A percentile compares a stretch with the other conserved stretches of the same genome.
Conservation (phyloP, 352 stramenopile species). For the Globisporangium rhizosaccharum region DNA sequence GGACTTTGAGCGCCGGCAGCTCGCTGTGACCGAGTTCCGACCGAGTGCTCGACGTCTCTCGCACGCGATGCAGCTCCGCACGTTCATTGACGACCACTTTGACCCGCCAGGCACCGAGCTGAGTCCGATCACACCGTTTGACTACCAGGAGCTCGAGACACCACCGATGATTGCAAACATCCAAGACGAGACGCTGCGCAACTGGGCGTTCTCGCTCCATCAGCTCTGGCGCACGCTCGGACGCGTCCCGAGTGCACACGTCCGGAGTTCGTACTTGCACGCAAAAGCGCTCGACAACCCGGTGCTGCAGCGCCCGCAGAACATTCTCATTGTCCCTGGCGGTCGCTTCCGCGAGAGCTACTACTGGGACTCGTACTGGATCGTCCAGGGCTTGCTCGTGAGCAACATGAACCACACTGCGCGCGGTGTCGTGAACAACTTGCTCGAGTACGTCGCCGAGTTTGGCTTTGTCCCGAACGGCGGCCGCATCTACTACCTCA, state of each 20-base stretch:
- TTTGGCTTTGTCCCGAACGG: conserved; percentile 90
- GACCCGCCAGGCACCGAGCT: conserved; percentile 73
- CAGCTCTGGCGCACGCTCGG: conserved; percentile 71
- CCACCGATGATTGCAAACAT: conserved; percentile 57
- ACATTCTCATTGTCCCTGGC: conserved; percentile 83
- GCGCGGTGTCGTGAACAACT: conserved; percentile 74
- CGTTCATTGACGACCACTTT: conserved; percentile 82
- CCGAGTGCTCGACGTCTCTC: conserved; percentile 6
- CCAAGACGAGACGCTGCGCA: conserved; percentile 35
- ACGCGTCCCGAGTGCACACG: conserved; percentile 38
- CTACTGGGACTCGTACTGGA: conserved; percentile 94
- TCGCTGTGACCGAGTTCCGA: conserved; percentile 53
- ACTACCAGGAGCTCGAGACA: conserved; percentile 48
- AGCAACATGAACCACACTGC: conserved; percentile 79
- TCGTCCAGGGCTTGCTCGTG: conserved; percentile 82
- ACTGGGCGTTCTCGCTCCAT: conserved; percentile 72
- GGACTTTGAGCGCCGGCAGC: conserved; percentile 51
- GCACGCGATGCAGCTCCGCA: conserved; percentile 38
- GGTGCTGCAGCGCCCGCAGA: conserved; percentile 28
- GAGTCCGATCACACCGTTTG: conserved; percentile 55
- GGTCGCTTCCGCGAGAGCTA: conserved; percentile 91
- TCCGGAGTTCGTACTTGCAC: conserved; percentile 55
- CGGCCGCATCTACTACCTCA: conserved; percentile 88
- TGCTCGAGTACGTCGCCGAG: conserved; percentile 82
- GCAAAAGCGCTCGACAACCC: conserved; percentile 35